A percentile compares a stretch with the other conserved stretches of the same genome.
Evolutionary conservation across 768 basidiomycete species (phyloP).

Genomic region (Termitomyces sp.): DNA sequence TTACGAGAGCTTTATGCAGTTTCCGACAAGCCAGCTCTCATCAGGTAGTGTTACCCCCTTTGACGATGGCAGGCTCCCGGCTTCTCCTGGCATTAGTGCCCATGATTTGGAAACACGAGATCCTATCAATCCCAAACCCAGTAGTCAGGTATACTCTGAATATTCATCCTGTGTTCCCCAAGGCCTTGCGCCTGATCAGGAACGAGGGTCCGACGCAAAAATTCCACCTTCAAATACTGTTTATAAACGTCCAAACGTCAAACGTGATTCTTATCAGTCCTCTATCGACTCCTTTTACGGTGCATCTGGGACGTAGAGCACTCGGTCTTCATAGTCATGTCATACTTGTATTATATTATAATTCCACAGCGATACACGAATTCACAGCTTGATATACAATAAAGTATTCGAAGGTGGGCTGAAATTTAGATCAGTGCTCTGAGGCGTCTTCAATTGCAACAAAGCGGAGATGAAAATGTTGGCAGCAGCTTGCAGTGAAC

Average conservation of each 20-base stretch:
- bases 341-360: background rate
- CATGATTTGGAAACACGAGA: constrained; percentile 12
- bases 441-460: background rate
- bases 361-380: background rate
- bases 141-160: background rate
- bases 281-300: constrained; percentile 41
- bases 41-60: constrained; percentile 7
- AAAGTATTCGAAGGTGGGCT: background rate
- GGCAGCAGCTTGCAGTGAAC: too few relatives aligned
- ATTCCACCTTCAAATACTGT: background rate
- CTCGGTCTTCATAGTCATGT: background rate
- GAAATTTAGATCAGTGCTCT: background rate
- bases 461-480: background rate
- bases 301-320: constrained; percentile 6
- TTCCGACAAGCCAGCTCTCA: constrained; percentile 7
- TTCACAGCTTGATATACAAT: background rate
- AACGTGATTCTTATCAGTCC: constrained; percentile 24
- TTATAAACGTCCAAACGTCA: constrained; percentile 1
- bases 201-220: constrained; percentile 1
- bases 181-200: constrained; percentile 10
- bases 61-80: constrained; percentile 2
- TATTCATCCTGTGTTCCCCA: constrained; percentile 8
- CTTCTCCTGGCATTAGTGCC: constrained; percentile 25
- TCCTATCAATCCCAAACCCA: constrained; percentile 24
- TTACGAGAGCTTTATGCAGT: constrained; percentile 19